Evolutionary conservation across 2,329 filamentous ascomycete genomes (phyloP).

Genomic region (Plenodomus tracheiphilus): DNA sequence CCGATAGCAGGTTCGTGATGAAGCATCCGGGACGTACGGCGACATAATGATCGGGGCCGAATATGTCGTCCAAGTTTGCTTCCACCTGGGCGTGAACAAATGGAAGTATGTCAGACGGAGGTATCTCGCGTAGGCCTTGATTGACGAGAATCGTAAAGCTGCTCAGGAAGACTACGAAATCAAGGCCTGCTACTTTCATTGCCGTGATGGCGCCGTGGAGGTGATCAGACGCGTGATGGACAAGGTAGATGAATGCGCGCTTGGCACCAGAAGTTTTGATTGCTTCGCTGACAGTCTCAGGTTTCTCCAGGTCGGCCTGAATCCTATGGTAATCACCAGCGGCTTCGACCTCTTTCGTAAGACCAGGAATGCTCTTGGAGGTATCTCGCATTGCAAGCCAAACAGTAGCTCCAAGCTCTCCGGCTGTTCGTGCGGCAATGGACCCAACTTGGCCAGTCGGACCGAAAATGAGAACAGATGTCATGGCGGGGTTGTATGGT

Average conservation of each 20-base stretch:
- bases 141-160: constrained; percentile 37
- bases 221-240: constrained; percentile 39
- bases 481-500: not conserved
- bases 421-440: constrained; percentile 45
- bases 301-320: constrained; percentile 51
- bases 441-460: constrained; percentile 54
- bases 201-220: constrained; percentile 49
- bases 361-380: constrained; percentile 48
- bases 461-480: constrained; percentile 52
- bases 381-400: constrained; percentile 54
- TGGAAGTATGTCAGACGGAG: constrained; percentile 31
- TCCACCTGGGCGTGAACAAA: constrained; percentile 53
- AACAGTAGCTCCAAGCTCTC: constrained; percentile 48
- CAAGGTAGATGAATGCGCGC: constrained; percentile 54
- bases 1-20: constrained; percentile 47
- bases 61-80: constrained; percentile 47
- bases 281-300: constrained; percentile 47
- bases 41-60: constrained; percentile 43
- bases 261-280: constrained; percentile 50
- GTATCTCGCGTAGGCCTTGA: constrained; percentile 8
- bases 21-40: constrained; percentile 51
- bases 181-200: constrained; percentile 51
- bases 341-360: constrained; percentile 34
- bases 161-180: constrained; percentile 51
- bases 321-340: constrained; percentile 42